Evolutionary conservation across 2,329 filamentous ascomycete species (phyloP), one percentile per base, ranked within the genome.

Genomic region (Paraphaeosphaeria minitans): DNA sequence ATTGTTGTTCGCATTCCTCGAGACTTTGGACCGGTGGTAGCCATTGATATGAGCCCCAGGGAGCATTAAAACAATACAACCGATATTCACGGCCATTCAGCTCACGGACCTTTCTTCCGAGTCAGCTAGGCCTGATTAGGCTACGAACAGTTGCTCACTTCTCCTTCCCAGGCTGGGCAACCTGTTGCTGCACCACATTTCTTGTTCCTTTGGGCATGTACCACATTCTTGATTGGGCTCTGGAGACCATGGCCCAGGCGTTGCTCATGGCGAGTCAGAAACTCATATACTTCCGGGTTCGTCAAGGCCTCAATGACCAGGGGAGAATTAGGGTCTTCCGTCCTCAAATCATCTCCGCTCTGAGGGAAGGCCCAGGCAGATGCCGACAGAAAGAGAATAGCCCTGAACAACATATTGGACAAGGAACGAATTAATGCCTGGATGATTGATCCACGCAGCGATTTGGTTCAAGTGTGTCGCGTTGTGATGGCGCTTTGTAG

Each of bases 41-140:
- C 55, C 58, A 63, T 39, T 39, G 45, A 14, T 55, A 60, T 6
- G 52, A 42, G 21, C 60, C 48, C 43, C 22, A 57, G 13, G 58
- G 57, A 3, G 56, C 59, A 19, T 62, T 59, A 33, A 57, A 33
- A 27, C 60, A 59, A 51, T 62, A 57, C 8, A 58, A 9, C 12
- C 42, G 31, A 22, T 55, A 55, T 13, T 53, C 29, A 14, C n/a
- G 37, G 27, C 41, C 51, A 16, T 53, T 52, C 27, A 45, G 13
- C 27, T 53, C 19, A 16, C 39, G 41, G 10, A 45, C 27, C 22
- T 48, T 27, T 21, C 45, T 29, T 21, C 19, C 27, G 33, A 8
- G 45, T 39, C 37, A 29, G 21, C 12, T 14, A 10, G 7, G 21
- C 4, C 13, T 21, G 12, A 14, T 13, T 37, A 6, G 4, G 35